A percentile compares a stretch with the other conserved stretches of the same genome.
Conservation (phyloP, 1,284 basidiomycete genomes). For the Cryptococcus sp. region DNA sequence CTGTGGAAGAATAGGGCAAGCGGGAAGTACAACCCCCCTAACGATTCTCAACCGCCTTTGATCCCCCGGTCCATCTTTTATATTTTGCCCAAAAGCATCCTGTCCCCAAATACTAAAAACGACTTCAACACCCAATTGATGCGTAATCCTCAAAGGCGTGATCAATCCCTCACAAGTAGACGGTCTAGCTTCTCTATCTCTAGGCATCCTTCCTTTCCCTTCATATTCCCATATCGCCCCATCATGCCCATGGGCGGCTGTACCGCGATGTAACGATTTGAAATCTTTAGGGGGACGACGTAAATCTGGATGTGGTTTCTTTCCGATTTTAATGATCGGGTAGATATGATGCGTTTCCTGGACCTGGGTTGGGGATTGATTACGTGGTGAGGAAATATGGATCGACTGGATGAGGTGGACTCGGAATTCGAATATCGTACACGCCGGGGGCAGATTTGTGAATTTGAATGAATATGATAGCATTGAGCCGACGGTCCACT, state of each 20-base stretch:
- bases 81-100: conserved; percentile 17
- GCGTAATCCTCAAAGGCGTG: conserved; percentile 31
- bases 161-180: conserved; percentile 28
- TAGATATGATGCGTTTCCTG: background rate
- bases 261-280: conserved; percentile 28
- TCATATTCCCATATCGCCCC: conserved; percentile 10
- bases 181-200: conserved; percentile 30
- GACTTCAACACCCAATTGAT: conserved; percentile 30
- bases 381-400: conserved; percentile 22
- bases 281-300: conserved; percentile 14
- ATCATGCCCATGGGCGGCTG: conserved; percentile 7
- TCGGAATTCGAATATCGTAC: conserved; percentile 33
- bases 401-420: conserved; percentile 27
- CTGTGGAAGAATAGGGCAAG: conserved; percentile 4
- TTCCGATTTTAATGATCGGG: conserved; percentile 3
- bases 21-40: conserved; percentile 19
- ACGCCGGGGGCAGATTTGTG: conserved; percentile 9
- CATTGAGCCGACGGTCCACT: conserved; percentile 31
- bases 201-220: conserved; percentile 29
- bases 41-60: conserved; percentile 25
- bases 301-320: background rate
- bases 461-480: conserved; percentile 13
- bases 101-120: conserved; percentile 34
- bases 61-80: conserved; percentile 21
- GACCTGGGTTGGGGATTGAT: conserved; percentile 2